Conservation (phyloP, 1,284 basidiomycete species). For the Prillingera fragicola region DNA sequence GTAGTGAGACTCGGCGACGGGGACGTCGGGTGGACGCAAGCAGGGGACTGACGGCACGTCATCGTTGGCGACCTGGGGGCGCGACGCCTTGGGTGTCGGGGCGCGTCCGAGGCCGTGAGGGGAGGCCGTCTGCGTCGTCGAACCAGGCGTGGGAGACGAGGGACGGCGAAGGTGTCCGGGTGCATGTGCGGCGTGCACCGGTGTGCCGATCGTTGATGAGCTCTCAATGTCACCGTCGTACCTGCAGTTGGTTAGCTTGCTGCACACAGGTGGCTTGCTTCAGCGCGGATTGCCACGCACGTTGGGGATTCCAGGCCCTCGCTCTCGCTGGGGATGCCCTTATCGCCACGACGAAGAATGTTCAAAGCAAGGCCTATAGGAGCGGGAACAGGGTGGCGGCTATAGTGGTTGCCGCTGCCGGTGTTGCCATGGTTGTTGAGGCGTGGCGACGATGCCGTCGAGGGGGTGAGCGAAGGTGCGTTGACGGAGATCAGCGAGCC, state of each 20-base stretch:
- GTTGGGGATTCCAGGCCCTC: conserved; percentile 46
- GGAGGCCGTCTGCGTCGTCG: conserved; percentile 1
- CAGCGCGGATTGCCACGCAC: conserved; percentile 25
- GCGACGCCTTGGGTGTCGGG: conserved; percentile 42
- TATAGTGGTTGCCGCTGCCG: conserved; percentile 11
- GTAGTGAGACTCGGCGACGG: conserved; percentile 30
- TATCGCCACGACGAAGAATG: conserved; percentile 14
- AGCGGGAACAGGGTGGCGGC: conserved; percentile 3
- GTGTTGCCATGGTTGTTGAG: conserved; percentile 5
- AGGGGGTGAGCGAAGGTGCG: conserved; percentile 18
- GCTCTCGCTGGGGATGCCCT: conserved; percentile 27
- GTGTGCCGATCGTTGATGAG: conserved; percentile 44
- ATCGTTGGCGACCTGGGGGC: conserved; percentile 10
- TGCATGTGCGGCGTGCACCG: conserved; percentile 45
- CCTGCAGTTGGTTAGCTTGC: conserved; percentile 46
- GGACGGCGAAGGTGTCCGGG: conserved; percentile 53
- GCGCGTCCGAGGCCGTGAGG: conserved; percentile 17
- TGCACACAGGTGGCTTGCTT: background rate
- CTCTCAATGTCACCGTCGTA: conserved; percentile 87
- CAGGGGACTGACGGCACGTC: background rate
- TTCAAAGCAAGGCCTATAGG: conserved; percentile 10
- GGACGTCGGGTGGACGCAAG: conserved; percentile 29
- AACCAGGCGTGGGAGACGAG: conserved; percentile 51
- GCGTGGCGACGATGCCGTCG: conserved; percentile 17
- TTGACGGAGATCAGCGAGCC: conserved; percentile 38